Evolutionary conservation across 495 filamentous ascomycete genomes (phyloP).

Genomic region (Neurospora cerealis): DNA sequence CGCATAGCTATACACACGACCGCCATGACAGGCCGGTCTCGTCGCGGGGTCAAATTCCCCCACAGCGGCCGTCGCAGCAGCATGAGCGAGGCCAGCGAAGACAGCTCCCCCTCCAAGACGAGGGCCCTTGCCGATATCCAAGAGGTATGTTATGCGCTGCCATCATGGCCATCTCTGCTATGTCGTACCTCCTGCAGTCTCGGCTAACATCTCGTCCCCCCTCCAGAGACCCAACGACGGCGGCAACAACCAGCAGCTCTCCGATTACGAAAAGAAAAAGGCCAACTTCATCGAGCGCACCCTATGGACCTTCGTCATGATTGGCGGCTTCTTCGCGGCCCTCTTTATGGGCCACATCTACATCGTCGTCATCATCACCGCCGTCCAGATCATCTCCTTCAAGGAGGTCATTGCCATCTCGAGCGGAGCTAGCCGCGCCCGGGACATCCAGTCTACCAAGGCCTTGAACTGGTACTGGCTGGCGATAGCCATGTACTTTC

Average conservation of each 20-base stretch:
- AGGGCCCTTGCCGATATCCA: constrained; percentile 31
- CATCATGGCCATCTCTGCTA: neutral
- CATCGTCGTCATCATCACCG: constrained; percentile 83
- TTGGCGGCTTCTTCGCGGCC: constrained; percentile 78
- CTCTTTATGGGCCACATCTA: constrained; percentile 97
- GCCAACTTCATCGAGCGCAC: constrained; percentile 94
- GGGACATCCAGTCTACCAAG: constrained; percentile 89
- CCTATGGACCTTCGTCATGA: constrained; percentile 98
- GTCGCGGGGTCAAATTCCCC: constrained; percentile 77
- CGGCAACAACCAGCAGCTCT: constrained; percentile 13
- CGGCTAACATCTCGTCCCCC: constrained; percentile 4
- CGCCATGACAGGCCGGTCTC: constrained; percentile 26
- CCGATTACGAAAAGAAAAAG: constrained; percentile 98
- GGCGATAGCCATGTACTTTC: constrained; percentile 96
- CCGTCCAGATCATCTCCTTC: constrained; percentile 92
- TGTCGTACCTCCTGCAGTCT: neutral
- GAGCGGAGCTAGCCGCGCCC: constrained; percentile 82
- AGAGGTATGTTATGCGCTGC: constrained; percentile 19
- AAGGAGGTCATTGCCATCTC: constrained; percentile 99
- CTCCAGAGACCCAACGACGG: constrained; percentile 21
- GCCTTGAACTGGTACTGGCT: constrained; percentile 98
- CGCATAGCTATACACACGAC: neutral
- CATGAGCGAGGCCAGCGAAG: constrained; percentile 75
- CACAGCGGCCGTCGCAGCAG: constrained; percentile 59
- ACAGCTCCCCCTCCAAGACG: constrained; percentile 34